Conservation (phyloP, 495 filamentous ascomycete genomes). For the Talaromyces thailandensis region DNA sequence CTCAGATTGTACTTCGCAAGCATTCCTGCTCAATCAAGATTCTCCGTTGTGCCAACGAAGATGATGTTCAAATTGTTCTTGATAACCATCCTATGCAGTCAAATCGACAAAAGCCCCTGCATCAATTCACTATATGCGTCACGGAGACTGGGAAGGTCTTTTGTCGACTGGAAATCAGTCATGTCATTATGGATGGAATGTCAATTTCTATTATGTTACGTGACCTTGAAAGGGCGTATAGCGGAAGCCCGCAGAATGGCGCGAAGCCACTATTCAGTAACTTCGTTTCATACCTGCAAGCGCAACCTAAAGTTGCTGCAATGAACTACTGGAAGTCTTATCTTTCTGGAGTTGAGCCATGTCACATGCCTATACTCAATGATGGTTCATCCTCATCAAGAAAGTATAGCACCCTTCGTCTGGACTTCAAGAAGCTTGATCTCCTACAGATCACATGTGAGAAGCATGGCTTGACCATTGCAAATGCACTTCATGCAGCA, state of each 20-base stretch:
- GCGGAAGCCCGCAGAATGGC: conserved; percentile 20
- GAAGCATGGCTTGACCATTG: conserved; percentile 37
- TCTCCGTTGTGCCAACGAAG: conserved; percentile 25
- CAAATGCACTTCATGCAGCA: conserved; percentile 42
- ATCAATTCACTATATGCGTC: conserved; percentile 41
- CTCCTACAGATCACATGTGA: conserved; percentile 35
- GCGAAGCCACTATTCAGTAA: conserved; percentile 43
- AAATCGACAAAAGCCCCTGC: conserved; percentile 25
- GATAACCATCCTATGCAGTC: conserved; percentile 24
- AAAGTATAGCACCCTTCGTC: conserved; percentile 23
- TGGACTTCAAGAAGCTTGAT: conserved; percentile 20
- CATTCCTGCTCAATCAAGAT: conserved; percentile 21
- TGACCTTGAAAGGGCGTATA: conserved; percentile 41
- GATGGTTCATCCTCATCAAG: conserved; percentile 19
- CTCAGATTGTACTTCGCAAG: conserved; percentile 42
- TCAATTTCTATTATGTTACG: conserved; percentile 40
- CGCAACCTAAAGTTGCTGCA: conserved; percentile 25
- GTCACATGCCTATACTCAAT: conserved; percentile 39
- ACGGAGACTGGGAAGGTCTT: conserved; percentile 31
- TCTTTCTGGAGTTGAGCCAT: conserved; percentile 38
- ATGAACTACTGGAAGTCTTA: conserved; percentile 46
- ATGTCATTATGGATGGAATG: conserved; percentile 42
- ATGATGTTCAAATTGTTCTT: conserved; percentile 22
- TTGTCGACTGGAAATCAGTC: conserved; percentile 48
- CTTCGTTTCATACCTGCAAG: conserved; percentile 40